Evolutionary conservation across 257 asterid genomes (phyloP), one percentile per base, ranked within the genome.

Genomic region (Solanum lycopersicoides): DNA sequence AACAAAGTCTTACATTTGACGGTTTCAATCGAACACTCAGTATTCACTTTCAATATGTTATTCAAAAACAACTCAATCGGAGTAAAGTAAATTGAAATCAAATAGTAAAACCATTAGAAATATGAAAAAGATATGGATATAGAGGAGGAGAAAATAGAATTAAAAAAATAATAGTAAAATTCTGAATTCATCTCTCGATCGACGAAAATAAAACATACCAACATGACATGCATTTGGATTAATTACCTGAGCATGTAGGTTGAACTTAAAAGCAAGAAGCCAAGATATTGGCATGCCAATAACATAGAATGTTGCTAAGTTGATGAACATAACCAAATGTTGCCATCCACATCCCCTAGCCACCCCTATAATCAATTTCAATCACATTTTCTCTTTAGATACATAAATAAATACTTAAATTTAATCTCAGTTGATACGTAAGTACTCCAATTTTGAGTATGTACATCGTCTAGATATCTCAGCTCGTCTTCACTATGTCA

Each of bases 331-430:
- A 2, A 89, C 98, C 82, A 92, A 88, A 88, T 93, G 94, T 91
- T 95, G 98, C 95, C 94, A 92, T 39, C 98, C 98, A 65, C 97
- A 92, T 11, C 98, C 98, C 90, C 99, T 92, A 1, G 93, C 94
- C 63, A 93, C 98, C 87, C 98, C 99, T 96, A n/a, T 95, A 85
- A 21, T 88, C 20, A 28, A 25, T 16, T 4, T 5, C 18, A 71
- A 35, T 44, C 4, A 11, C 25, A 41, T 16, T 32, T 7, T 71
- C 42, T 32, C 83, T 41, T 30, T 23, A 30, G 23, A 66, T 28
- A 63, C 37, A 66, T 12, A 66, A 28, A 12, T 20, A 66, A 1
- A 23, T 5, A 23, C 12, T 21, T 60, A 21, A 63, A n/a, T n/a
- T 23, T 63, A 25, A 3, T 23, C 30, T 63, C 8, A 11, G 8